Base-by-base conservation (phyloP, 257 asterid species). In the Eucommia ulmoides region DNA sequence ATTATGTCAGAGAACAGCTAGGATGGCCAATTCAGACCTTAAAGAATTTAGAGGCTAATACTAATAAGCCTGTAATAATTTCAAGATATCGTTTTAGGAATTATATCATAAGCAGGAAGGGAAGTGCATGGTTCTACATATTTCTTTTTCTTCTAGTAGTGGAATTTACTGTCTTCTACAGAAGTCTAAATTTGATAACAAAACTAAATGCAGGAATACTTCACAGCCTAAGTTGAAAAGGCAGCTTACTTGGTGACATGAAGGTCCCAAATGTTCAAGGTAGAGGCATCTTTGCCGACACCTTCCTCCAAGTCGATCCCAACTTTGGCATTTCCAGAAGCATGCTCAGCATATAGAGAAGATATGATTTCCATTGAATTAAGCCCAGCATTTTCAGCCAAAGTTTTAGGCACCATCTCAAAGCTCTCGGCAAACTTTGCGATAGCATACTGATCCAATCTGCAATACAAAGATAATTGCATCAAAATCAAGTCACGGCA, bases 361-460 rank as follows among this genome's bases (percentile, higher is more conserved):
- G 99, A 79, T 64, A 91, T 74, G 23, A 86, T 79, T 71, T 91
- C 99, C 67, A 83, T 79, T 2, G 99, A 89, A 70, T 79, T 91
- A 45, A 91, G 93, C 64, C 99, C 99, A 23, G 95, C 99, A 77
- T 91, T 91, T 47, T 91, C 99, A 24, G 99, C 86, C 69, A 91
- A 64, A n/a, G 80, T 91, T 65, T 83, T 86, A 7, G 95, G 97
- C 49, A 91, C 58, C 95, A 86, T 80, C 72, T 91, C 99, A 75
- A 91, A 91, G 63, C 99, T 78, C 75, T 86, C 99, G 11, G 95
- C 94, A 69, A 91, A 86, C 54, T 91, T 91, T 51, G 95, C 82
- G 64, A 91, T 81, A 19, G 95, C 99, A 67, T 83, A 83, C 69
- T 91, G 97, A 76, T 91, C 99, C 72, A 91, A 65, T 58, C 99